Evolutionary conservation across 1,284 basidiomycete species (phyloP).

Genomic region (Ustilago loliicola): DNA sequence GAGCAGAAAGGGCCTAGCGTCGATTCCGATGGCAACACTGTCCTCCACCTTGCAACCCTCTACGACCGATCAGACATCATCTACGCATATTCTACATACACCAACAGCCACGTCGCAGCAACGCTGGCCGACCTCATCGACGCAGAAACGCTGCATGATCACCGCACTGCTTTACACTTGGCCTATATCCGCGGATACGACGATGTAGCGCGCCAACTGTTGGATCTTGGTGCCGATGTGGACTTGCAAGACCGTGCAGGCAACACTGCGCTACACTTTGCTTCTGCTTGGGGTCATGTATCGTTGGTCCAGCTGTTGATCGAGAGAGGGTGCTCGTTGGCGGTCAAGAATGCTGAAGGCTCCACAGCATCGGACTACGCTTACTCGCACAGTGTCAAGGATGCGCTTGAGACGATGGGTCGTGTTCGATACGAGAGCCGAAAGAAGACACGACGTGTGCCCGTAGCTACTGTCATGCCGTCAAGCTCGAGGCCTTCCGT

Average conservation of each 20-base stretch:
- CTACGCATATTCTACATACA: conserved; percentile 46
- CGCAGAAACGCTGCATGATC: conserved; percentile 34
- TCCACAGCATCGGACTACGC: conserved; percentile 93
- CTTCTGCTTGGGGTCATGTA: conserved; percentile 37
- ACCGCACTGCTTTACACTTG: conserved; percentile 89
- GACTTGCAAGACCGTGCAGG: conserved; percentile 89
- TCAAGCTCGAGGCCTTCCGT: conserved; percentile 11
- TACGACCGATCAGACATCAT: conserved; percentile 57
- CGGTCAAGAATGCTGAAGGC: conserved; percentile 86
- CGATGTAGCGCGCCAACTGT: conserved; percentile 88
- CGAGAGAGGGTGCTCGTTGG: conserved; percentile 85
- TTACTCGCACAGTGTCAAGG: conserved; percentile 73
- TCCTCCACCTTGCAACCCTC: conserved; percentile 55
- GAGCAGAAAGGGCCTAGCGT: conserved; percentile 46
- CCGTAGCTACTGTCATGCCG: conserved; percentile 25
- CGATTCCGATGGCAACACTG: conserved; percentile 44
- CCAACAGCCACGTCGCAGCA: conserved; percentile 29
- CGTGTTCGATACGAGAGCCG: conserved; percentile 44
- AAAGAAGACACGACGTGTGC: conserved; percentile 30
- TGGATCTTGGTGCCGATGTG: conserved; percentile 87
- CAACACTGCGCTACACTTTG: conserved; percentile 89
- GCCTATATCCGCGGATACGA: conserved; percentile 90
- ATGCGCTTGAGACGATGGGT: conserved; percentile 56
- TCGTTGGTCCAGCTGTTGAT: conserved; percentile 88
- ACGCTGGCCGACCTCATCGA: conserved; percentile 38